Percentiles rank a stretch among this genome's conserved stretches.
These are phyloP conservation scores for Colletotrichum sp. DNA, from an alignment of 2,329 filamentous ascomycete genomes.

Conservation along the genomic window DNA sequence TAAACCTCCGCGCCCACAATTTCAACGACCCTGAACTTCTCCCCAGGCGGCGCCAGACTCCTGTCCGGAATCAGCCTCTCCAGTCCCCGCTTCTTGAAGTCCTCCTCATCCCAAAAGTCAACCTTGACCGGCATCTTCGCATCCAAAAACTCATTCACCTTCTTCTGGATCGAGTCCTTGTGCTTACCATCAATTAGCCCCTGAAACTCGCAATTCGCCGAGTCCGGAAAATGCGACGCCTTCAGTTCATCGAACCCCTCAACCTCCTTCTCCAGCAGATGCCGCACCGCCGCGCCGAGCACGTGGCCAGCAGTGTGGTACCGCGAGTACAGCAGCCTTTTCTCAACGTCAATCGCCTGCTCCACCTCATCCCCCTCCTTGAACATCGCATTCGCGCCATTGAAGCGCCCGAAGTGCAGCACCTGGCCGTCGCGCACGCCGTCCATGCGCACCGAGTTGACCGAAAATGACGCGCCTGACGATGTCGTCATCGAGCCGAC, in stretches of 20 bases:
- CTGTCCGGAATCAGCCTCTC: slow-evolving; percentile 60
- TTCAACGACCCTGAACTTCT: slow-evolving; percentile 69
- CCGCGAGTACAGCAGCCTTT: slow-evolving; percentile 67
- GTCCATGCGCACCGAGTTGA: slow-evolving; percentile 62
- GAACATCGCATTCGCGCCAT: slow-evolving; percentile 35
- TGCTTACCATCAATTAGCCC: slow-evolving; percentile 69
- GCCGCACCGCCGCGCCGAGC: slow-evolving; percentile 69
- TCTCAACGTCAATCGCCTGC: slow-evolving; percentile 65
- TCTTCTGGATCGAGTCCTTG: slow-evolving; percentile 66
- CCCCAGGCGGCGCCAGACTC: slow-evolving; percentile 47
- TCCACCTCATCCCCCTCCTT: slow-evolving; percentile 46
- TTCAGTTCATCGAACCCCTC: slow-evolving; percentile 68
- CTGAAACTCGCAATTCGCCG: slow-evolving; percentile 70
- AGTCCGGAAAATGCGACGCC: slow-evolving; percentile 73
- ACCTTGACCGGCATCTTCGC: slow-evolving; percentile 64
- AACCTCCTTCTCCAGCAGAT: slow-evolving; percentile 57
- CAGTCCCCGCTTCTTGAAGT: slow-evolving; percentile 59
- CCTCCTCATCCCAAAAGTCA: slow-evolving; percentile 70
- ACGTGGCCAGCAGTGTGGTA: slow-evolving; percentile 78
- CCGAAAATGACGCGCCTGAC: slow-evolving; percentile 46
- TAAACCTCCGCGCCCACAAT: slow-evolving; percentile 73
- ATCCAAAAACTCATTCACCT: slow-evolving; percentile 62
- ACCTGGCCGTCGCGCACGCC: slow-evolving; percentile 56
- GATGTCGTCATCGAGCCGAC: slow-evolving; percentile 57
- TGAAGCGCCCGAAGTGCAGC: slow-evolving; percentile 69